Conservation (phyloP, 2,329 filamentous ascomycete genomes). For the Aspergillus carbonarius region DNA sequence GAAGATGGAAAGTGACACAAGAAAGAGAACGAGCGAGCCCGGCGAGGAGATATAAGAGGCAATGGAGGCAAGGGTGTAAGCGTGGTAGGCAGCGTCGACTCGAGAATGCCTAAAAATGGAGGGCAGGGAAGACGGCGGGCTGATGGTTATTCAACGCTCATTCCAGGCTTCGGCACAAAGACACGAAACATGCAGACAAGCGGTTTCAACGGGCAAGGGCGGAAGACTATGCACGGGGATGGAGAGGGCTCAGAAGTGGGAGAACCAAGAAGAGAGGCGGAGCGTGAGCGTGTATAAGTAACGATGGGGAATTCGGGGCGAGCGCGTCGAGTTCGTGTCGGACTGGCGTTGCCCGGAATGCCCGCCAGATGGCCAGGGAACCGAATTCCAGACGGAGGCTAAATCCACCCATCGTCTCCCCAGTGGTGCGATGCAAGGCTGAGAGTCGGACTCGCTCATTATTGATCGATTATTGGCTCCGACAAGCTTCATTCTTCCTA, state of each 20-base stretch:
- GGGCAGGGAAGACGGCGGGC: not conserved
- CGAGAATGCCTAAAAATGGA: slow-evolving; percentile 12
- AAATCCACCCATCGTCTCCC: not conserved
- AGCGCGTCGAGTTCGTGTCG: slow-evolving; percentile 18
- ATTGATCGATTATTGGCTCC: slow-evolving; percentile 5
- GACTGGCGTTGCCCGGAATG: not conserved
- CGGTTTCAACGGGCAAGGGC: not conserved
- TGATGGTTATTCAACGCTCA: slow-evolving; percentile 2
- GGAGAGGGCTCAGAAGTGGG: not conserved
- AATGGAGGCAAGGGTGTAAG: slow-evolving; percentile 7
- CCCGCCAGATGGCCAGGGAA: not conserved
- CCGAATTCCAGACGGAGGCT: not conserved
- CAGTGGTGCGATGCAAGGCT: slow-evolving; percentile 2
- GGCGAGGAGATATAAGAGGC: slow-evolving; percentile 10
- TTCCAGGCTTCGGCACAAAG: slow-evolving; percentile 6
- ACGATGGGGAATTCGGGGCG: not conserved
- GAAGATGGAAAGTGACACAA: not conserved
- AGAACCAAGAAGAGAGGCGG: not conserved
- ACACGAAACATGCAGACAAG: slow-evolving; percentile 15
- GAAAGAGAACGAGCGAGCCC: slow-evolving; percentile 6
- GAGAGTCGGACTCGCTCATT: not conserved
- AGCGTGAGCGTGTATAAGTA: slow-evolving; percentile 9
- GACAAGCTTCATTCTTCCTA: not conserved
- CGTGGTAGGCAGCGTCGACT: slow-evolving; percentile 3
- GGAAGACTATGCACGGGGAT: not conserved